phyloP scores from a whole-genome alignment of 2,329 filamentous ascomycete species.

The Aspergillus sp. region DNA sequence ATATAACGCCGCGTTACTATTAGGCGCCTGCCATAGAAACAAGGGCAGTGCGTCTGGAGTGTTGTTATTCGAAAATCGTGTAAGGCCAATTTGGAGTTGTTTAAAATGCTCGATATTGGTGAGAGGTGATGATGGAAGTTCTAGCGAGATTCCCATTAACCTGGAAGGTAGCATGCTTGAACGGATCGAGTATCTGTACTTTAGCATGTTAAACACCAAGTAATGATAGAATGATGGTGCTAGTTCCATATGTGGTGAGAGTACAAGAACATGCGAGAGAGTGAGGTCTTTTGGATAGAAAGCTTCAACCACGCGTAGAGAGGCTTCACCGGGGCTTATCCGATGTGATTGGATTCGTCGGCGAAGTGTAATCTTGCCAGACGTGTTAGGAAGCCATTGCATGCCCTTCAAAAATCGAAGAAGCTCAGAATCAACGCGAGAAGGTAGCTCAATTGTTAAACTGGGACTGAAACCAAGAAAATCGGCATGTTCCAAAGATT shows the following conservation, averaged over 20 bases:
- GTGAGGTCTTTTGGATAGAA: conserved; percentile 73
- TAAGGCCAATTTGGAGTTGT: conserved; percentile 38
- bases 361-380: conserved; percentile 63
- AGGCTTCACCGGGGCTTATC: conserved; percentile 67
- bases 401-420: conserved; percentile 63
- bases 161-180: conserved; percentile 48
- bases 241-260: conserved; percentile 79
- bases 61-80: conserved; percentile 2
- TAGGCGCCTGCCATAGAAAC: conserved; percentile 84
- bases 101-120: conserved; percentile 60
- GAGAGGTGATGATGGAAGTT: conserved; percentile 60
- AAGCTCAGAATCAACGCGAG: conserved; percentile 65
- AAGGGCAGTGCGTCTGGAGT: conserved; percentile 47
- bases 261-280: conserved; percentile 74
- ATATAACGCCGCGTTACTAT: conserved; percentile 77
- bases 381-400: conserved; percentile 62
- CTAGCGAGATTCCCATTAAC: conserved; percentile 77
- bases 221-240: conserved; percentile 84
- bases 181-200: conserved; percentile 69
- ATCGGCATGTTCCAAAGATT: conserved; percentile 73
- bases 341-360: conserved; percentile 67
- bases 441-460: conserved; percentile 81
- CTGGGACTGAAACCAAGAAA: conserved; percentile 70
- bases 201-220: conserved; percentile 72
- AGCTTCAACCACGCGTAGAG: conserved; percentile 76